Evolutionary conservation across 768 basidiomycete species (phyloP), one percentile per base, ranked within the genome.

Genomic region (Botryobasidium botryosum): DNA sequence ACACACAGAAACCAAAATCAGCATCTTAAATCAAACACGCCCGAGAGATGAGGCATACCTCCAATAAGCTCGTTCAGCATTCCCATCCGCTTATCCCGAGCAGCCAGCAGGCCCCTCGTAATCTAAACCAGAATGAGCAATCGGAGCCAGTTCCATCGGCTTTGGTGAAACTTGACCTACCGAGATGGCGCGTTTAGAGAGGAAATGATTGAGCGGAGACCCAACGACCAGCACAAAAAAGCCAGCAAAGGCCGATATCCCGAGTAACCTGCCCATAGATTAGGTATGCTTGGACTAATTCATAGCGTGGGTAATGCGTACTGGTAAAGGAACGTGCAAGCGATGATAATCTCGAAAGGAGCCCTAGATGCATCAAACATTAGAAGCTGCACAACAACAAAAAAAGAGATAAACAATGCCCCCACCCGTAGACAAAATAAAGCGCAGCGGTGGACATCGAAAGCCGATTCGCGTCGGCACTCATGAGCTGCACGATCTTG

Each of bases 401-500:
- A n/a, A n/a, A n/a, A n/a, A n/a, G n/a, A n/a, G n/a, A n/a, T n/a
- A n/a, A n/a, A n/a, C n/a, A n/a, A n/a, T n/a, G n/a, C n/a, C n/a
- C n/a, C n/a, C n/a, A n/a, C n/a, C 51, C 47, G 47, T 82, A 84
- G 26, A 80, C 61, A 56, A 77, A 72, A 54, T 80, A 82, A 42
- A 67, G 56, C 2, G 67, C 70, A 0, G 78, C 71, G 5, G 64
- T 52, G 44, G 68, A 72, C 62, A 67, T 66, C 2, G 73, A 61
- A 45, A 79, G 59, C 65, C 68, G 6, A n/a, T n/a, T n/a, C 12
- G 32, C 20, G 24, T 49, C 35, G 46, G 21, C 53, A 25, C 81
- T 75, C 85, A 91, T 91, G 28, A 90, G 61, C 51, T 86, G 85
- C 44, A 90, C 83, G 43, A 91, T 84, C 59, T 90, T 88, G 10